Conservation (phyloP, 352 stramenopile genomes). For the Phytophthora cajani region DNA sequence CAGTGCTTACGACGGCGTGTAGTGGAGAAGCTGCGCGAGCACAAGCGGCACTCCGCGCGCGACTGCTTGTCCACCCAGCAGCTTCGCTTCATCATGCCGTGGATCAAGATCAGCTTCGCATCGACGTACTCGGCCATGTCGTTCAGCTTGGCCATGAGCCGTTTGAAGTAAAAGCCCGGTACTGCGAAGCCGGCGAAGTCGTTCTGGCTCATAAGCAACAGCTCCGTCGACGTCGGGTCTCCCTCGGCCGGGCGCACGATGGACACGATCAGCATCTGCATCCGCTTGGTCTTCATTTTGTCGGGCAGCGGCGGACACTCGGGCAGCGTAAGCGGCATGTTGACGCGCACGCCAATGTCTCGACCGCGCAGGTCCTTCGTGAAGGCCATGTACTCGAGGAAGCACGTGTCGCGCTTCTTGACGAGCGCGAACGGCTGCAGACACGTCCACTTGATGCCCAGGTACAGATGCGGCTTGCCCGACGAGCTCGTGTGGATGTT, state of each 20-base stretch:
- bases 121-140: slow-evolving; percentile 64
- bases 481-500: slow-evolving; percentile 68
- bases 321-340: slow-evolving; percentile 56
- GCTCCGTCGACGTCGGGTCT: slow-evolving; percentile 43
- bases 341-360: slow-evolving; percentile 68
- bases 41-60: slow-evolving; percentile 59
- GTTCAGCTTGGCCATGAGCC: slow-evolving; percentile 53
- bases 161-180: slow-evolving; percentile 44
- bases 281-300: slow-evolving; percentile 57
- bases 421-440: slow-evolving; percentile 62
- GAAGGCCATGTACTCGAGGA: slow-evolving; percentile 78
- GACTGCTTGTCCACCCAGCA: slow-evolving; percentile 61
- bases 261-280: slow-evolving; percentile 57
- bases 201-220: slow-evolving; percentile 65
- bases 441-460: slow-evolving; percentile 83
- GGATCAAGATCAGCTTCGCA: slow-evolving; percentile 57
- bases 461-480: slow-evolving; percentile 55
- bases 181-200: slow-evolving; percentile 47
- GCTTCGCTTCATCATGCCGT: slow-evolving; percentile 44
- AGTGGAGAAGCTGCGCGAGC: slow-evolving; percentile 56
- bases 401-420: slow-evolving; percentile 72
- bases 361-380: slow-evolving; percentile 59
- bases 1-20: slow-evolving; percentile 75
- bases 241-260: slow-evolving; percentile 43
- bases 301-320: slow-evolving; percentile 58